Base-by-base conservation (phyloP, 2,329 filamentous ascomycete genomes). In the Nemania bipapillata region DNA sequence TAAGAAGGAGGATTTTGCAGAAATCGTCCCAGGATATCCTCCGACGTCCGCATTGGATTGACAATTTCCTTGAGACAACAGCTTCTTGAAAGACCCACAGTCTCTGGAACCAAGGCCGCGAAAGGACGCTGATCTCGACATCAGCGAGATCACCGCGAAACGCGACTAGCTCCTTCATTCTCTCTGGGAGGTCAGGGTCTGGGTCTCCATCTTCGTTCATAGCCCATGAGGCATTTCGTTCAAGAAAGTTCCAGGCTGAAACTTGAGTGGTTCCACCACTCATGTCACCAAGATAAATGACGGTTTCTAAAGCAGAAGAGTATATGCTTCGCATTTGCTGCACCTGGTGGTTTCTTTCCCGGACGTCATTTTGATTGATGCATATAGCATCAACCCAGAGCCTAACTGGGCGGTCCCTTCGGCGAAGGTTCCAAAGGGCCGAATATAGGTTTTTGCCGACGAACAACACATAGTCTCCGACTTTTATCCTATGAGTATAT, bases 21-120 rank as follows among this genome's bases (percentile, higher is more conserved):
- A 62, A 61, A 54, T 54, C 58, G 24, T 62, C 47, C 58, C 58
- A 62, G 24, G 58, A 32, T 28, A 62, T 45, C 17, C 32, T 32
- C 9, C 58, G 58, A 22, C 9, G 24, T 40, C 61, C 61, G 17
- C 61, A 57, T 40, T 57, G 52, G 22, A 63, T 52, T 9, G 42
- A 42, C n/a, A 63, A 52, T 17, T 11, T 11, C 30, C 30, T 50
- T 2, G 61, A 63, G 40, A 57, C 61, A 4, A 63, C 53, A 5
- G 56, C 61, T 30, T 63, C 61, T 50, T 63, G 61, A 37, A 63
- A 40, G 11, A 57, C 61, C 61, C 61, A 63, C 4, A 63, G 22
- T 11, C 61, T 50, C 17, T 15, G n/a, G 9, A 63, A 63, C 61
- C 61, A 63, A 6, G 53, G 53, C 17, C 61, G 52, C 2, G 2